Percentiles rank a stretch among this genome's conserved stretches.
phyloP scores from a whole-genome alignment of 2,329 filamentous ascomycete species.

The Neofusicoccum laricinum region DNA sequence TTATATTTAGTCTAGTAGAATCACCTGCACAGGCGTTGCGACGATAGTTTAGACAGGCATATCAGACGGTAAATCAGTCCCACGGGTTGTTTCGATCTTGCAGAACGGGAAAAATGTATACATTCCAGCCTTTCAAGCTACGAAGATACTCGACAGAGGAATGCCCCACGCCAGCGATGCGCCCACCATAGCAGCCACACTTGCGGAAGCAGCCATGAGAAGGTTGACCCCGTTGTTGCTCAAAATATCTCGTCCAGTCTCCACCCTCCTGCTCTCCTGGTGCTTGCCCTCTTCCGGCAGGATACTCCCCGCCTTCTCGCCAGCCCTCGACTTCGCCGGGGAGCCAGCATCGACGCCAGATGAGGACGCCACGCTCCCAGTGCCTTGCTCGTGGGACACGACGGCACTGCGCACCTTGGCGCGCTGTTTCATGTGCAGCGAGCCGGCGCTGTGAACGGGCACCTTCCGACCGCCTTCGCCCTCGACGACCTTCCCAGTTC shows the following conservation, averaged over 20 bases:
- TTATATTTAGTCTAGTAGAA: too few relatives aligned
- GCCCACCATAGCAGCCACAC: conserved; percentile 68
- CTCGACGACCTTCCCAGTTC: conserved; percentile 84
- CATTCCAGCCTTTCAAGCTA: too few relatives aligned
- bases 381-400: not conserved
- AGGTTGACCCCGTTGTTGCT: conserved; percentile 98
- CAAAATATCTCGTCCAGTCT: conserved; percentile 70
- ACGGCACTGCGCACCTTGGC: conserved; percentile 31
- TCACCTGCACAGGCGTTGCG: too few relatives aligned
- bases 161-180: conserved; percentile 29
- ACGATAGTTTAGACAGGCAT: too few relatives aligned
- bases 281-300: conserved; percentile 29
- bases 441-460: conserved; percentile 32
- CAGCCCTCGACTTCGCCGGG: conserved; percentile 30
- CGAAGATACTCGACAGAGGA: not conserved
- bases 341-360: conserved; percentile 26
- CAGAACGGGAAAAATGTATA: too few relatives aligned
- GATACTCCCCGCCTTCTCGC: conserved; percentile 23
- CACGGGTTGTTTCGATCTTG: too few relatives aligned
- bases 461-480: conserved; percentile 70
- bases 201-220: conserved; percentile 82
- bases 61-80: too few relatives aligned
- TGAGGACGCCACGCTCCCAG: conserved; percentile 18
- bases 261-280: conserved; percentile 51
- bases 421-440: conserved; percentile 29